These are phyloP conservation scores for Lasiosphaeria hispida DNA, from an alignment of 495 filamentous ascomycete species.

Conservation along the genomic window DNA sequence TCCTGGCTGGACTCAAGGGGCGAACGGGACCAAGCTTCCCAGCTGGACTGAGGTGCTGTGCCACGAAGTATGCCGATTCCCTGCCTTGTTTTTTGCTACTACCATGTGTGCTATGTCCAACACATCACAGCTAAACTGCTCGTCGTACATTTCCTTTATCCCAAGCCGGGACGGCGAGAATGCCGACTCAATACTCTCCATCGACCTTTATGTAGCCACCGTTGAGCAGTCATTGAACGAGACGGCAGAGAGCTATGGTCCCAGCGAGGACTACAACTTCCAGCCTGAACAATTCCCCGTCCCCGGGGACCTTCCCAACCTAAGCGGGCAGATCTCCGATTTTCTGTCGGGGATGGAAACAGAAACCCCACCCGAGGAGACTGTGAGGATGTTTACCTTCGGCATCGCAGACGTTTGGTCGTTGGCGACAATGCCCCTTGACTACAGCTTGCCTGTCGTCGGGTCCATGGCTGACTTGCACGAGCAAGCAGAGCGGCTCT, in stretches of 20 bases:
- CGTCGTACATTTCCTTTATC: slow-evolving; percentile 30
- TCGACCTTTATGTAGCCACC: slow-evolving; percentile 30
- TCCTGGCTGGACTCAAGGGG: slow-evolving; percentile 15
- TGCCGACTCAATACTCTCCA: slow-evolving; percentile 29
- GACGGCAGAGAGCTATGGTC: slow-evolving; percentile 17
- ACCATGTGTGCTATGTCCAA: background rate
- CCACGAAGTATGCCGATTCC: slow-evolving; percentile 22
- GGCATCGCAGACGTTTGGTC: slow-evolving; percentile 51
- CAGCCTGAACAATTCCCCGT: slow-evolving; percentile 32
- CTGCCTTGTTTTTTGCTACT: background rate
- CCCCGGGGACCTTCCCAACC: slow-evolving; percentile 30
- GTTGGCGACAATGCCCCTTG: slow-evolving; percentile 40
- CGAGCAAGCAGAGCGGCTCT: slow-evolving; percentile 41
- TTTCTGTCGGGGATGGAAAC: slow-evolving; percentile 36
- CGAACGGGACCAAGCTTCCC: slow-evolving; percentile 7
- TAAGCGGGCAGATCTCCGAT: slow-evolving; percentile 38
- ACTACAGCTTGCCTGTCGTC: slow-evolving; percentile 28
- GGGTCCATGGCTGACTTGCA: slow-evolving; percentile 34
- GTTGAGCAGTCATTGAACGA: slow-evolving; percentile 14
- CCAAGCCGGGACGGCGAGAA: slow-evolving; percentile 23
- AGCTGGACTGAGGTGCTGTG: slow-evolving; percentile 32
- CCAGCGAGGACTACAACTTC: slow-evolving; percentile 37
- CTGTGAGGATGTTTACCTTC: slow-evolving; percentile 45
- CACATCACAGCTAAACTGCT: slow-evolving; percentile 32
- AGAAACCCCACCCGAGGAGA: slow-evolving; percentile 31